A percentile compares a stretch with the other conserved stretches of the same genome.
These are phyloP conservation scores for Fusarium continuum DNA, from an alignment of 2,329 filamentous ascomycete species.

Conservation along the genomic window DNA sequence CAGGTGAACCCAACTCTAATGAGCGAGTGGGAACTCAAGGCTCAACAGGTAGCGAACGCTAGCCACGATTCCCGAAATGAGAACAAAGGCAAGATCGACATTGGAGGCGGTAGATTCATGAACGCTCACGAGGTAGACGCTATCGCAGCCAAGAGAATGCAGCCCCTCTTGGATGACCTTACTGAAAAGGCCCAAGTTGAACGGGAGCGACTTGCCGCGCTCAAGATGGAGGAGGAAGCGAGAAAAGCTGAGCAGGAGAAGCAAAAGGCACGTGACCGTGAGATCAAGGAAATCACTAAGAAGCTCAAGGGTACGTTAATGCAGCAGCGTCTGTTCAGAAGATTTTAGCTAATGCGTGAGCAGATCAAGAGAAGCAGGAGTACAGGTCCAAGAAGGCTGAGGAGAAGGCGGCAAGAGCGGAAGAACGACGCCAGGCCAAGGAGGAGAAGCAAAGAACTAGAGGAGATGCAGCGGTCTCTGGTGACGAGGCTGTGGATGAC, in stretches of 20 bases:
- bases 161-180: slow-evolving; percentile 87
- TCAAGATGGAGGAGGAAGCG: slow-evolving; percentile 67
- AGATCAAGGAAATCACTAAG: slow-evolving; percentile 62
- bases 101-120: slow-evolving; percentile 85
- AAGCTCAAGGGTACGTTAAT: slow-evolving; percentile 65
- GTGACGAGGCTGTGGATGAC: slow-evolving; percentile 20
- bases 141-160: slow-evolving; percentile 79
- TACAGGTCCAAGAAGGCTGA: slow-evolving; percentile 47
- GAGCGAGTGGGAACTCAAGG: slow-evolving; percentile 82
- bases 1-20: slow-evolving; percentile 73
- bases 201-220: slow-evolving; percentile 72
- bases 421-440: slow-evolving; percentile 61
- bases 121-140: slow-evolving; percentile 80
- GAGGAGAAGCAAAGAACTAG: slow-evolving; percentile 62
- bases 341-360: slow-evolving; percentile 42
- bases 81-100: slow-evolving; percentile 66
- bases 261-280: slow-evolving; percentile 60
- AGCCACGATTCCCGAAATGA: slow-evolving; percentile 69
- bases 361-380: slow-evolving; percentile 59
- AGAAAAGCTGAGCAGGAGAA: slow-evolving; percentile 61
- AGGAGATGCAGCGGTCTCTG: slow-evolving; percentile 28
- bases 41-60: slow-evolving; percentile 72
- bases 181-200: slow-evolving; percentile 79
- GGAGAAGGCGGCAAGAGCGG: slow-evolving; percentile 56
- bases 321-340: not conserved